Evolutionary conservation across 495 filamentous ascomycete genomes (phyloP).

Genomic region (Annulohypoxylon bovei): DNA sequence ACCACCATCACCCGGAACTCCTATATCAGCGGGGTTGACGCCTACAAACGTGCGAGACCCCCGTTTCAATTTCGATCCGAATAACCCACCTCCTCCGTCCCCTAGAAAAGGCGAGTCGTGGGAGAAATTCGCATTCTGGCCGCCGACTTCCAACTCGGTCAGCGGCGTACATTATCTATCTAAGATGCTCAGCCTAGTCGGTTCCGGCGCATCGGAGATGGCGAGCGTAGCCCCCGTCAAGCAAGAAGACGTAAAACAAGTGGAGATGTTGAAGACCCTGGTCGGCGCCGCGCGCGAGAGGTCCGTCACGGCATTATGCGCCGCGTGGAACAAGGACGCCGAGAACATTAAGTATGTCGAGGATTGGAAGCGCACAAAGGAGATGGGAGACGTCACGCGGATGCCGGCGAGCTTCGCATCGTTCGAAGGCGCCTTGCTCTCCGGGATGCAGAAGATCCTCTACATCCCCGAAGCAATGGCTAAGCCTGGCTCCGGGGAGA

Average conservation of each 20-base stretch:
- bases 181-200: constrained; percentile 80
- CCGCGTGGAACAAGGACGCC: constrained; percentile 88
- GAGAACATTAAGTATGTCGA: constrained; percentile 89
- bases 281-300: constrained; percentile 85
- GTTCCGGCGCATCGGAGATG: constrained; percentile 87
- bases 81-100: constrained; percentile 78
- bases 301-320: constrained; percentile 79
- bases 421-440: constrained; percentile 80
- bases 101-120: constrained; percentile 80
- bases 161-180: constrained; percentile 87
- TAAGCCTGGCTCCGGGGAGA: constrained; percentile 72
- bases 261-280: constrained; percentile 74
- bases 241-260: constrained; percentile 62
- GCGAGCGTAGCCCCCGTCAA: constrained; percentile 73
- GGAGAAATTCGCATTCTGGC: constrained; percentile 98
- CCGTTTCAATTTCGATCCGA: constrained; percentile 80
- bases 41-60: constrained; percentile 67
- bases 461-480: constrained; percentile 86
- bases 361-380: constrained; percentile 84
- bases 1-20: constrained; percentile 74
- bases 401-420: constrained; percentile 85
- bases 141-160: constrained; percentile 88
- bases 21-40: constrained; percentile 59
- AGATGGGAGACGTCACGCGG: constrained; percentile 83
- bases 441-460: constrained; percentile 90